These are phyloP conservation scores for Xanthoceras sorbifolium DNA, from an alignment of 345 rosid genomes.

Conservation along the genomic window DNA sequence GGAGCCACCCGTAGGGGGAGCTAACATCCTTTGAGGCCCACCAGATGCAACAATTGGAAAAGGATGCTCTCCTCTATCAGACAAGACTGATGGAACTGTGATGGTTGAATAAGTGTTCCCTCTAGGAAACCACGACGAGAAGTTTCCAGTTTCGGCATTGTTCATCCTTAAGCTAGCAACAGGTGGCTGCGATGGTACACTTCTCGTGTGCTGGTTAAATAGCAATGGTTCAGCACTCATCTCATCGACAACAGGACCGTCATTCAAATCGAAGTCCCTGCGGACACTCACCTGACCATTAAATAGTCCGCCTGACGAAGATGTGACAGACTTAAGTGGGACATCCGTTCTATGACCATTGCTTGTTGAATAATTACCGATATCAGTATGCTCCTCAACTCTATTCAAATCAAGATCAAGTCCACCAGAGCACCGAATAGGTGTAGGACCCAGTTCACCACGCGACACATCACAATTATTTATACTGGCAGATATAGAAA, in stretches of 20 bases:
- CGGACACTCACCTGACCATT: conserved; percentile 40
- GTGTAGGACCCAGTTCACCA: conserved; percentile 35
- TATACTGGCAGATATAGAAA: conserved; percentile 32
- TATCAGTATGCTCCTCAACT: conserved; percentile 62
- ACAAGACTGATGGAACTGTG: conserved; percentile 55
- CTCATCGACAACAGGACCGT: conserved; percentile 75
- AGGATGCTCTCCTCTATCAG: conserved; percentile 72
- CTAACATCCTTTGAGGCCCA: conserved; percentile 68
- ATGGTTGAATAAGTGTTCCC: conserved; percentile 58
- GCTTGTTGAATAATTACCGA: conserved; percentile 35
- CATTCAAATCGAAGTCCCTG: conserved; percentile 85
- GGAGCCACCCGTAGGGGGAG: conserved; percentile 53
- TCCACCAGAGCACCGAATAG: conserved; percentile 54
- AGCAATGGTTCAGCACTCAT: conserved; percentile 47
- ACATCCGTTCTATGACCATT: conserved; percentile 43
- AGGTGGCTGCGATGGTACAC: conserved; percentile 50
- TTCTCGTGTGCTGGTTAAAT: conserved; percentile 46
- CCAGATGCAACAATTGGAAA: conserved; percentile 54
- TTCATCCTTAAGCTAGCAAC: conserved; percentile 52
- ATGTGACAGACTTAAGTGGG: conserved; percentile 34
- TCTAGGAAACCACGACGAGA: conserved; percentile 69
- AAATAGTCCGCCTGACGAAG: conserved; percentile 37
- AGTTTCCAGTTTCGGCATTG: conserved; percentile 51
- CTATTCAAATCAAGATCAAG: conserved; percentile 86
- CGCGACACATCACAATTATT: conserved; percentile 31